These are phyloP conservation scores for Leishmania arabica DNA, from an alignment of 208 protist species.

Conservation along the genomic window DNA sequence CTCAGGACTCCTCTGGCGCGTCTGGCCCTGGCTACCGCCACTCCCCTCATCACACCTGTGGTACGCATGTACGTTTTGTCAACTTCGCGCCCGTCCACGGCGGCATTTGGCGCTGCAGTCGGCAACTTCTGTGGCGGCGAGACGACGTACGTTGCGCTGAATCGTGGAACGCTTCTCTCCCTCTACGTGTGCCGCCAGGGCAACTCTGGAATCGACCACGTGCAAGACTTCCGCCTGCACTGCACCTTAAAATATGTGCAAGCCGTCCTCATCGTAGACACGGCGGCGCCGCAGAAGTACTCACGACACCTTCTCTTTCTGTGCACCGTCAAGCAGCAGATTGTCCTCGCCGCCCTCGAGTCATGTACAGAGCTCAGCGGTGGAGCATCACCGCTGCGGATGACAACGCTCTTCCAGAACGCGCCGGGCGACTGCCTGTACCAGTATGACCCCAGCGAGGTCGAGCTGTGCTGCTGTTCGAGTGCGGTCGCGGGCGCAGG, in stretches of 20 bases:
- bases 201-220: slow-evolving; percentile 21
- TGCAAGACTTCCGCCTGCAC: slow-evolving; percentile 64
- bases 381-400: slow-evolving; percentile 22
- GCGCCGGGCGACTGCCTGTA: slow-evolving; percentile 55
- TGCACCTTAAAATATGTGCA: slow-evolving; percentile 73
- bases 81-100: slow-evolving; percentile 55
- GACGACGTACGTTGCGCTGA: slow-evolving; percentile 42
- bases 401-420: slow-evolving; percentile 68
- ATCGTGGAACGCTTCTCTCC: slow-evolving; percentile 57
- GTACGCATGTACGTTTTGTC: slow-evolving; percentile 42
- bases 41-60: background rate
- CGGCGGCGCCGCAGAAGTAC: slow-evolving; percentile 11
- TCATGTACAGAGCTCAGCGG: background rate
- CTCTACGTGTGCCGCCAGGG: slow-evolving; percentile 34
- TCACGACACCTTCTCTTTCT: slow-evolving; percentile 76
- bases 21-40: slow-evolving; percentile 3
- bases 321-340: slow-evolving; percentile 75
- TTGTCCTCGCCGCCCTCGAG: slow-evolving; percentile 60
- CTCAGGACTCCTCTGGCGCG: background rate
- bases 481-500: background rate
- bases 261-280: slow-evolving; percentile 51
- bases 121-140: slow-evolving; percentile 38
- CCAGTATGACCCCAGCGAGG: slow-evolving; percentile 63
- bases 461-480: slow-evolving; percentile 57
- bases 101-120: slow-evolving; percentile 45